phyloP scores from a whole-genome alignment of 805 yeast genomes.

The Tetrapisispora phaffii region DNA sequence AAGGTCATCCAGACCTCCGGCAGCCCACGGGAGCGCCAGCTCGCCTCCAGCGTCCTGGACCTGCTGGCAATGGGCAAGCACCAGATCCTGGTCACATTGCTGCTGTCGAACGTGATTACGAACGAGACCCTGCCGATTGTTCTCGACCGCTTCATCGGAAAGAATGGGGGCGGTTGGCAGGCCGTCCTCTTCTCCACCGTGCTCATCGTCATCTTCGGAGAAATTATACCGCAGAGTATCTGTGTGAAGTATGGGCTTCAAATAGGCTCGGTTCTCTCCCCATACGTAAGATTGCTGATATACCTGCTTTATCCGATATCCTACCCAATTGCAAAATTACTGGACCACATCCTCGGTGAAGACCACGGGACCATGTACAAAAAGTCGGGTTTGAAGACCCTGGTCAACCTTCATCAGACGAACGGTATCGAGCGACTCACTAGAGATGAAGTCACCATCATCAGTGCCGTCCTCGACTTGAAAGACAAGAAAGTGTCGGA shows the following conservation, averaged over 20 bases:
- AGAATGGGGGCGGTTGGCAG: constrained; percentile 71
- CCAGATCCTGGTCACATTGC: constrained; percentile 87
- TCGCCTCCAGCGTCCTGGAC: constrained; percentile 61
- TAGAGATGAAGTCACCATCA: constrained; percentile 92
- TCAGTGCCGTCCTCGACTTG: constrained; percentile 84
- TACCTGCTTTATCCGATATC: constrained; percentile 86
- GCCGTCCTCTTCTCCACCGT: constrained; percentile 93
- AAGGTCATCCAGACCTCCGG: constrained; percentile 89
- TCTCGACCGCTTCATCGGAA: constrained; percentile 77
- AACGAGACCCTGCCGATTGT: constrained; percentile 93
- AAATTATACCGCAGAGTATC: constrained; percentile 87
- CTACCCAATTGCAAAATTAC: constrained; percentile 72
- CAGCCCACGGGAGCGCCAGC: constrained; percentile 51
- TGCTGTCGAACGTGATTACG: constrained; percentile 80
- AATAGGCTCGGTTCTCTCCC: constrained; percentile 83
- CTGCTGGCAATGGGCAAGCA: constrained; percentile 81
- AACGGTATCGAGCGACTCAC: constrained; percentile 93
- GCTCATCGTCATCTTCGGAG: constrained; percentile 89
- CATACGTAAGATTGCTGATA: constrained; percentile 78
- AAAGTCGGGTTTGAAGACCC: constrained; percentile 83
- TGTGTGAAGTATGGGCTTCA: constrained; percentile 89
- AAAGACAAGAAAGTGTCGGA: constrained; percentile 80
- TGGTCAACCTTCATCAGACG: constrained; percentile 84
- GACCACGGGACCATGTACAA: constrained; percentile 94
- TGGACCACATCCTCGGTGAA: constrained; percentile 81